Evolutionary conservation across 139 green algal species (phyloP), one percentile per base, ranked within the genome.

Genomic region (Edaphochlamys debaryana): DNA sequence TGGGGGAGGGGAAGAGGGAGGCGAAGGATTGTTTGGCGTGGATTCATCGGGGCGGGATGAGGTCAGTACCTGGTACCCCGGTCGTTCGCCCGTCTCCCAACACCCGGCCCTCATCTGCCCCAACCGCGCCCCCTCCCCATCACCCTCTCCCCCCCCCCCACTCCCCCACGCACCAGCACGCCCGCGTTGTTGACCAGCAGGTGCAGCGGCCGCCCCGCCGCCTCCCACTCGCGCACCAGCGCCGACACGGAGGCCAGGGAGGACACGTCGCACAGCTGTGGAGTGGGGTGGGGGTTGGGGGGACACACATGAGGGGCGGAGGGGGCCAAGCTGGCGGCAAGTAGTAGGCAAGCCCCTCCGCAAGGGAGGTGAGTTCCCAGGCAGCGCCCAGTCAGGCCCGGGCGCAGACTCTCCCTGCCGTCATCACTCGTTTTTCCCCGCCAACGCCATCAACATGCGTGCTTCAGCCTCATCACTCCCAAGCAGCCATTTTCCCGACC

Each of bases 181-280:
- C 91, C 92, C n/a, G 93, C 93, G 71, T 96, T 96, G 88, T 96
- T 95, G 66, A 96, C 82, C 25, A 96, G 89, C 56, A 95, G 6
- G 72, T 96, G 79, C 38, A 94, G 82, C 0, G 79, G 84, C 38
- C 75, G 11, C 1, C 66, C 63, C 20, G 68, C 40, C 0, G 84
- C 86, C 62, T 89, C 63, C 66, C 86, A 93, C 30, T 92, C 83
- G 2, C 69, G 72, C 1, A 78, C 90, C 27, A 96, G 84, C 0
- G 27, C 66, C 29, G 73, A 41, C 29, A 96, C 86, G 63, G 82
- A 74, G 0, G 70, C 76, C 50, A 96, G 82, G n/a, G 72, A 91
- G 58, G 88, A 91, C 27, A 96, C 79, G 66, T 95, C 93, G 70
- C 89, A 94, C 25, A 95, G 54, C 69, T 90, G 68, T 48, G 20